Evolutionary conservation across 208 protist genomes (phyloP).

Genomic region (Histomonas meleagridis): DNA sequence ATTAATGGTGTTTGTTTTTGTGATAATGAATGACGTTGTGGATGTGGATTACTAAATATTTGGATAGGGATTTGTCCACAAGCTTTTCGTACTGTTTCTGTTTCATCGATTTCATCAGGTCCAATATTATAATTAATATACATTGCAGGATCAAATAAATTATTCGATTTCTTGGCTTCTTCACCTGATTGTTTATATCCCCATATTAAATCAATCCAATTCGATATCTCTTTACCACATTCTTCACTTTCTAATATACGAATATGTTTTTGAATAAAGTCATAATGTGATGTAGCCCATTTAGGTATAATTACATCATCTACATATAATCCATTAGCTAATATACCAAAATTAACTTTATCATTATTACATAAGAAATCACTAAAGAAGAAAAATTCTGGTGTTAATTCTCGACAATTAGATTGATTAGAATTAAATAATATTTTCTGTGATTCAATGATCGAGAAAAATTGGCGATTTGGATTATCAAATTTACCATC

Average conservation of each 20-base stretch:
- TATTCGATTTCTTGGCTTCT: neutral
- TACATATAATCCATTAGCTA: neutral
- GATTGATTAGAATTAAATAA: neutral
- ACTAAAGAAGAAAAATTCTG: neutral
- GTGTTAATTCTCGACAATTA: neutral
- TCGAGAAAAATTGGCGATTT: neutral
- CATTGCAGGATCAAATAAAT: neutral
- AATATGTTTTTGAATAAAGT: constrained; percentile 6
- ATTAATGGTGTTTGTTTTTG: too few relatives aligned
- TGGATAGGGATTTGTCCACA: too few relatives aligned
- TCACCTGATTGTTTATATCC: constrained; percentile 13
- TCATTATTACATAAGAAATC: neutral
- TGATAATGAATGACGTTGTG: too few relatives aligned
- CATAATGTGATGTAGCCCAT: neutral
- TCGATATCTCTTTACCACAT: neutral
- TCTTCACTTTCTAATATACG: neutral
- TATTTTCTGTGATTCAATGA: neutral
- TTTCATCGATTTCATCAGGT: neutral
- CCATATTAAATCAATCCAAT: constrained; percentile 31
- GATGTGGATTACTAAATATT: too few relatives aligned
- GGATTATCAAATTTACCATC: neutral
- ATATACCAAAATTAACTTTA: neutral
- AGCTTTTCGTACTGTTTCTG: too few relatives aligned
- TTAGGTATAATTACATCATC: neutral
- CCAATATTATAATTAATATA: neutral